Percentiles rank a stretch among this genome's conserved stretches.
These are phyloP conservation scores for Colletotrichum sp. DNA, from an alignment of 2,329 filamentous ascomycete genomes.

Conservation along the genomic window DNA sequence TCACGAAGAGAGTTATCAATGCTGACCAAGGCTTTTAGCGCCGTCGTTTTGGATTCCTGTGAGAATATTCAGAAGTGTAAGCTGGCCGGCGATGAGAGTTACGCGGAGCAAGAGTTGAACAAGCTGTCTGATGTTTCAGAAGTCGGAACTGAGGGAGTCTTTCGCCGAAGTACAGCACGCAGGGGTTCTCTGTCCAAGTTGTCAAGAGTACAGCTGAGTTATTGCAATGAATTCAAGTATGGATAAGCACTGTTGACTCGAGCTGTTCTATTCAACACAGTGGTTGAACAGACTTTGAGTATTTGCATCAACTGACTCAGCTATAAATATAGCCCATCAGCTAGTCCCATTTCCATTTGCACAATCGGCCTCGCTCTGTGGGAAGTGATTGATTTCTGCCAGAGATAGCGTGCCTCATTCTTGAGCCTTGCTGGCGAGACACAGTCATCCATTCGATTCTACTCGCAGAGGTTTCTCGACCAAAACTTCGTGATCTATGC, in stretches of 20 bases:
- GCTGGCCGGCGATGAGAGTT: not conserved
- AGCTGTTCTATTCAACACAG: not conserved
- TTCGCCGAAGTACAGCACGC: not conserved
- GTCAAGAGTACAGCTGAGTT: accelerated
- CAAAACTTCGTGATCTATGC: not conserved
- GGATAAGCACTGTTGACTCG: no score
- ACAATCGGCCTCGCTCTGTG: not conserved
- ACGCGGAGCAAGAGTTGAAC: not conserved
- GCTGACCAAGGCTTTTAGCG: not conserved
- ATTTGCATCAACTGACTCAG: accelerated
- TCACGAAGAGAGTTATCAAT: no score
- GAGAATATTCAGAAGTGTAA: not conserved
- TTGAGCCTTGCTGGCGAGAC: not conserved
- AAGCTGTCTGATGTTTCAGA: not conserved
- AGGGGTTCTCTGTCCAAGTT: not conserved
- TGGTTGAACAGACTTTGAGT: accelerated
- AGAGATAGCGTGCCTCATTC: not conserved
- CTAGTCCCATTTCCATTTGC: no score
- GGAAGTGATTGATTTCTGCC: not conserved
- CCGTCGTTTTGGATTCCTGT: no score
- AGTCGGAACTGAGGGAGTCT: accelerated
- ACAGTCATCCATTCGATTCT: accelerated
- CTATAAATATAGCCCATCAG: not conserved
- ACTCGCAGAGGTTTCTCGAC: not conserved
- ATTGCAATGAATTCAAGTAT: not conserved